Conservation (phyloP, 768 basidiomycete species). For the Tricholoma hemisulphureum region DNA sequence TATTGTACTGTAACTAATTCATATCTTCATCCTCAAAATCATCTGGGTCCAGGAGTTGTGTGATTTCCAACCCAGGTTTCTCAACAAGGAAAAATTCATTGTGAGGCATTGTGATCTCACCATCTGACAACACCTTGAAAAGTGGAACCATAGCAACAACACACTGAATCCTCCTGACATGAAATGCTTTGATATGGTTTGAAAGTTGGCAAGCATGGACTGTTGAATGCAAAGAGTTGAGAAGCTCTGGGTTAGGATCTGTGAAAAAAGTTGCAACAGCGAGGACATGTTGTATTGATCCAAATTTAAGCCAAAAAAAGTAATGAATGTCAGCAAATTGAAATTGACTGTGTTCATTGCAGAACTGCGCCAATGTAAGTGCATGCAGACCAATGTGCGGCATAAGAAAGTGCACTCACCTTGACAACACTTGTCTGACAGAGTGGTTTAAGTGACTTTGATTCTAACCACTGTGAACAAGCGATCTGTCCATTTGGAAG, state of each 20-base stretch:
- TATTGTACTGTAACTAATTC: no score
- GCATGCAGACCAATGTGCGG: not conserved
- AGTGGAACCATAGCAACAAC: not conserved
- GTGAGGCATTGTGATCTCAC: not conserved
- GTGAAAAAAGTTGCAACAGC: conserved; percentile 7
- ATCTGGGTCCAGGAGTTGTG: not conserved
- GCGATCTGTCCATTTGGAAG: conserved; percentile 40
- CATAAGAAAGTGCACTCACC: conserved; percentile 15
- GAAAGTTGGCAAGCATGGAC: not conserved
- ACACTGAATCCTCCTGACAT: not conserved
- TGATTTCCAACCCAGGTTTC: not conserved
- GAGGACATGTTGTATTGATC: not conserved
- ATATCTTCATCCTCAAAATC: not conserved
- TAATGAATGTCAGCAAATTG: conserved; percentile 6
- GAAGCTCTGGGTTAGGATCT: not conserved
- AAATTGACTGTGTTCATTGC: not conserved
- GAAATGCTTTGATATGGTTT: not conserved
- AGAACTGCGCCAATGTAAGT: not conserved
- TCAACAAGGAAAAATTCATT: not conserved
- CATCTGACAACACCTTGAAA: not conserved
- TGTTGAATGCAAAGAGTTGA: not conserved
- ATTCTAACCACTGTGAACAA: conserved; percentile 32
- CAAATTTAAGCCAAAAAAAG: conserved; percentile 3
- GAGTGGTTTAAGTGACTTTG: conserved; percentile 9
- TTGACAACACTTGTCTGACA: conserved; percentile 22